Evolutionary conservation across 495 filamentous ascomycete species (phyloP).

Genomic region (Neurospora cerealis): DNA sequence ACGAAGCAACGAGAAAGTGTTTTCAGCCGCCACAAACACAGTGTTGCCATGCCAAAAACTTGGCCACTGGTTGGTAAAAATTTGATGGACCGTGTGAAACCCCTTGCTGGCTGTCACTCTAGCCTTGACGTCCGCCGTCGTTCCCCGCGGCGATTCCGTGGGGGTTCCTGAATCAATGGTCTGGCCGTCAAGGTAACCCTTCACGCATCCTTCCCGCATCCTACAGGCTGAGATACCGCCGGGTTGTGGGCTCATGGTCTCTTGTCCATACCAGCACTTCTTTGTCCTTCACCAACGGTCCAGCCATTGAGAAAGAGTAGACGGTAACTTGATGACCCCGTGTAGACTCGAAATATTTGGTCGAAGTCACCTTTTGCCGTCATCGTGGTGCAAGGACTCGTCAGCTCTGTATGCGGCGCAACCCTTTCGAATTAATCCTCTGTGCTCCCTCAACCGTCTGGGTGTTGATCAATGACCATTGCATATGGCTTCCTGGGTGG

Average conservation of each 20-base stretch:
- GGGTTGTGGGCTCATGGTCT: neutral
- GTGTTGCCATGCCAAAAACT: slow-evolving; percentile 7
- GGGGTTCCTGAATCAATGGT: neutral
- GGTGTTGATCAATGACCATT: neutral
- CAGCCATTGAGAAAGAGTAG: neutral
- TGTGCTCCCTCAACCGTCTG: neutral
- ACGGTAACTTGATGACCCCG: neutral
- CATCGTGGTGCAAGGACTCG: slow-evolving; percentile 20
- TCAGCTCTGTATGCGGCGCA: slow-evolving; percentile 5
- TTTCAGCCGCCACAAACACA: slow-evolving; percentile 3
- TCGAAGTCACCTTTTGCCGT: slow-evolving; percentile 17
- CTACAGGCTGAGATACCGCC: neutral
- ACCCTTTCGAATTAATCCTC: neutral
- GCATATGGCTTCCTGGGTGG: neutral
- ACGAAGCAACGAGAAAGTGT: neutral
- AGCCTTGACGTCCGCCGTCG: neutral
- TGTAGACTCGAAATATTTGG: slow-evolving; percentile 4
- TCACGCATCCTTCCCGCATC: slow-evolving; percentile 9
- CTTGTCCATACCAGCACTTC: slow-evolving; percentile 12
- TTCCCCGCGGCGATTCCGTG: slow-evolving; percentile 1
- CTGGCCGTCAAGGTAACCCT: slow-evolving; percentile 1
- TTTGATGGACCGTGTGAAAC: slow-evolving; percentile 20
- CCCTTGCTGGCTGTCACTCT: slow-evolving; percentile 5
- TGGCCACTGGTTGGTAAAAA: slow-evolving; percentile 14
- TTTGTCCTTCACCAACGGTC: slow-evolving; percentile 3